Base-by-base conservation (phyloP, 768 basidiomycete genomes). In the Boletus rubroflammeus region DNA sequence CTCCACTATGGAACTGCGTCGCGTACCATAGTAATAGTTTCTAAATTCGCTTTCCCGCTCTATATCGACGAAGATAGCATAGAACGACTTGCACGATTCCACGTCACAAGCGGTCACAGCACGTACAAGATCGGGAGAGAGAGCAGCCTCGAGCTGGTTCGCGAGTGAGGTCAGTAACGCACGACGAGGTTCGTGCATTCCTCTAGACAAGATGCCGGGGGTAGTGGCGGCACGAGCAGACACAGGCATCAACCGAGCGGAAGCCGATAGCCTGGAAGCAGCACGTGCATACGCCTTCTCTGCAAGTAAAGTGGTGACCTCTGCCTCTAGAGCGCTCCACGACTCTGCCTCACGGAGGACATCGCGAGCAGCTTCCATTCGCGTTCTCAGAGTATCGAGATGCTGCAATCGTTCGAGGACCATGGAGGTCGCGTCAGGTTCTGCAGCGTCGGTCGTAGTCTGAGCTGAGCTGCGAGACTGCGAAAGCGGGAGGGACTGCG, bases 301-400 rank as follows among this genome's bases (percentile, higher is more conserved):
- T 14, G 79, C 73, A 39, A 98, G 78, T n/a, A 96, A 79, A 3
- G 87, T 78, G 0, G 89, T 90, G 44, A 97, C 88, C 72, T 99
- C 97, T 34, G 88, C 80, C 68, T 98, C 97, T 43, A 99, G 79
- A 2, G 92, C 91, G 53, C 88, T 90, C 97, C 97, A 99, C 60
- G 88, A 91, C 76, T 98, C 95, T 13, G 97, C 95, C 67, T 98
- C 96, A 25, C 87, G 83, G 34, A 98, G 73, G 17, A 98, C 93
- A 57, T 93, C 93, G 32, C 94, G 78, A 1, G 93, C 81, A 0
- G 85, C 84, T 67, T 94, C 93, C 92, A 99, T 94, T 21, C 88
- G 78, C 23, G 75, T 75, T 66, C 93, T 97, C 28, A 94, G 80
- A 10, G 81, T 83, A 69, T 98, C 93, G 38, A 98, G 78, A 41